Base-by-base conservation (phyloP, 306 rosid genomes). In the Cucurbita moschata region DNA sequence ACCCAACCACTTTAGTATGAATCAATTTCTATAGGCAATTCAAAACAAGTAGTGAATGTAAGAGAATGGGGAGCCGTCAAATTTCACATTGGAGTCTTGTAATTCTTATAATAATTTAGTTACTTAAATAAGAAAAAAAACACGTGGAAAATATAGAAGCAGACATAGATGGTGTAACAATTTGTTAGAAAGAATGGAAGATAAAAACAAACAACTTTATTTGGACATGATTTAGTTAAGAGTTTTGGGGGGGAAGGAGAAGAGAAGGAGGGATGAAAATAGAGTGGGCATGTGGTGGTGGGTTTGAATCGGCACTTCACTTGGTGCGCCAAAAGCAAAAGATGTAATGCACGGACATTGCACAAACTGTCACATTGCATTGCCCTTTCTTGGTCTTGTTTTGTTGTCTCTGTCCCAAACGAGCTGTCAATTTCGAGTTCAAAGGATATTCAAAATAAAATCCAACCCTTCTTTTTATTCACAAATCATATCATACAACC, bases 291-390 rank as follows among this genome's bases (percentile, higher is more conserved):
- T 65, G 71, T 65, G 71, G 71, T 65, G 53, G 71, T 65, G 53
- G 71, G 71, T 18, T 65, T 65, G n/a, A 65, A 43, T 38, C 7
- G 0, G 23, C 12, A 63, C 8, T 15, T 38, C 46, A 37, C 68
- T 64, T n/a, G 51, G 71, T 64, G 71, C 71, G 71, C 51, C 18
- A 18, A 65, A 65, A 65, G 53, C 71, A 65, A 42, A 42, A 60
- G 35, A 55, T 18, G 12, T 8, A 64, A 7, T 65, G 71, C 71
- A 65, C 71, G 71, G 38, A 65, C 71, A 42, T 65, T 65, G 9
- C 71, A 65, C 71, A 65, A 65, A 65, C 71, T 65, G 37, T 65
- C 71, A 42, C 38, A 42, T 65, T 65, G 7, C 53, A 49, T 49
- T 12, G 5, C 68, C 38, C 39, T 62, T 43, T 18, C 44, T 10